Evolutionary conservation across 352 stramenopile genomes (phyloP), one percentile per base, ranked within the genome.

Genomic region (Plasmopara viticola): DNA sequence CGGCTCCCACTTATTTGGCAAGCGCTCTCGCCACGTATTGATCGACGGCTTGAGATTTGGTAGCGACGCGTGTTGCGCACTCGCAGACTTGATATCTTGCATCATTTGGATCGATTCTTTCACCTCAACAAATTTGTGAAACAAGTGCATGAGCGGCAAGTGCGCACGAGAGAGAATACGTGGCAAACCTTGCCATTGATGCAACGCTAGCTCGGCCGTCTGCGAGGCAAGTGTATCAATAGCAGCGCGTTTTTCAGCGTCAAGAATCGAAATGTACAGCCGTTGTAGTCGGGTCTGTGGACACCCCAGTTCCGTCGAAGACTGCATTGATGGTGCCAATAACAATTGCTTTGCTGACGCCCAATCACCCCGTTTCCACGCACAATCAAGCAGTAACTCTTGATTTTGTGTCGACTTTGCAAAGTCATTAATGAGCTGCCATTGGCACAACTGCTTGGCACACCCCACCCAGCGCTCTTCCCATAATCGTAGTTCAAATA

Each of bases 1-100:
- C 10, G 84, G 83, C 33, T 97, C 90, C 85, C 90, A 97, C 61
- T 95, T 94, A 66, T 97, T 97, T 8, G 90, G 90, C 43, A 97
- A 66, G 1, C 90, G 86, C 58, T 97, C 87, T 40, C 89, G 70
- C 90, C 90, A 97, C 45, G 86, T 95, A 70, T 95, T 94, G 62
- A 97, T 94, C 17, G 78, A 88, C 25, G 85, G 78, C 58, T 96
- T 96, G 31, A 97, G 71, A 45, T 97, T 95, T 15, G 89, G 89
- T 8, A 91, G 53, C 14, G 60, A 48, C n/a, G 83, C 86, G 49
- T 95, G 86, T 29, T 86, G 59, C 33, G 81, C 65, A 42, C 76
- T 93, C n/a, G 78, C 81, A 25, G 77, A 61, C 54, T 92, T 92
- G 33, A 96, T 91, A 34, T 95, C 83, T 43, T 65, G 50, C 84